Evolutionary conservation across 345 rosid species (phyloP).

Genomic region (Citrus cavaleriei): DNA sequence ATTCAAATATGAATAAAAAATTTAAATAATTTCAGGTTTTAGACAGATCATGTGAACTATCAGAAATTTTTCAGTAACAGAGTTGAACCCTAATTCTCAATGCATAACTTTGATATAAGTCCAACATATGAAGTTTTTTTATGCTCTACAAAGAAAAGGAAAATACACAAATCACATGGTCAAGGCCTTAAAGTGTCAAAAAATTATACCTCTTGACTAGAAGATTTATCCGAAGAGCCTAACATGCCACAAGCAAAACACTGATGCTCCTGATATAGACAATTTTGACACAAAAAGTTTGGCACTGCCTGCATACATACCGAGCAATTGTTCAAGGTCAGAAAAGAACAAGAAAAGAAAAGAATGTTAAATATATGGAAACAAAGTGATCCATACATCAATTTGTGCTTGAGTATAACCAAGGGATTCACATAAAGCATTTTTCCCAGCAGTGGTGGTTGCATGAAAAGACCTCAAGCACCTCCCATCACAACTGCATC

Average conservation of each 20-base stretch:
- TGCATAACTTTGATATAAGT: background rate
- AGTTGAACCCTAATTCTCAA: background rate
- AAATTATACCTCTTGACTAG: conserved; percentile 48
- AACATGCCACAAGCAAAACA: conserved; percentile 67
- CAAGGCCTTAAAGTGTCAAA: background rate
- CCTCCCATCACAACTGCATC: conserved; percentile 59
- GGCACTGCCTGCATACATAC: conserved; percentile 42
- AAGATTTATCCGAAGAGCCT: conserved; percentile 52
- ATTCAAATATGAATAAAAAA: background rate
- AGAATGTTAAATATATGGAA: background rate
- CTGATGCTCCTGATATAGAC: conserved; percentile 53
- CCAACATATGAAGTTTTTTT: background rate
- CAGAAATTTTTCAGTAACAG: background rate
- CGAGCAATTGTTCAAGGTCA: conserved; percentile 2
- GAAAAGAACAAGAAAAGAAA: conserved; percentile 3
- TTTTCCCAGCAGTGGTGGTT: conserved; percentile 34
- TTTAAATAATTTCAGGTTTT: background rate
- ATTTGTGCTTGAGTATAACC: conserved; percentile 41
- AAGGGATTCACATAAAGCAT: conserved; percentile 45
- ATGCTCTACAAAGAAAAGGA: background rate
- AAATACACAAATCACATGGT: background rate
- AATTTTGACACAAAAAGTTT: conserved; percentile 49
- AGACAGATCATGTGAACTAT: background rate
- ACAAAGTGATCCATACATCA: conserved; percentile 36
- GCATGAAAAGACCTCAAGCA: conserved; percentile 80